Percentiles rank a stretch among this genome's conserved stretches.
These are phyloP conservation scores for Amauroascus niger DNA, from an alignment of 2,329 filamentous ascomycete species.

Conservation along the genomic window DNA sequence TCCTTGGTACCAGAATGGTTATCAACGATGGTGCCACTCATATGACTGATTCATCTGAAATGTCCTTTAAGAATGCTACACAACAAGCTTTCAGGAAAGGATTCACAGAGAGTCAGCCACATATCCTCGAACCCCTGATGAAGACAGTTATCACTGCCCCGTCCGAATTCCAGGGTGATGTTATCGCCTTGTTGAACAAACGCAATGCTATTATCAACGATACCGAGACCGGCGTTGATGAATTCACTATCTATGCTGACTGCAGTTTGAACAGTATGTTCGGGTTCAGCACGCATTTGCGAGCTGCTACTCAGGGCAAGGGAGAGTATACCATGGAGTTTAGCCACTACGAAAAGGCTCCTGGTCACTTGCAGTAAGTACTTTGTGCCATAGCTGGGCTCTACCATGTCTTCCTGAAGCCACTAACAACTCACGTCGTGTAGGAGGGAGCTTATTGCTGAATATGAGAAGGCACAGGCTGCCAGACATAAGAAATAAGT, in stretches of 20 bases:
- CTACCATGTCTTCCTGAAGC: background rate
- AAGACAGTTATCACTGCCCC: slow-evolving; percentile 95
- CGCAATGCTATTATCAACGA: slow-evolving; percentile 89
- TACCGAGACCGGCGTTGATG: slow-evolving; percentile 84
- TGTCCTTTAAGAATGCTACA: slow-evolving; percentile 87
- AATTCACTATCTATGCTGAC: slow-evolving; percentile 86
- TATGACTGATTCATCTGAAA: slow-evolving; percentile 94
- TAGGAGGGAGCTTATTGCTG: slow-evolving; percentile 56
- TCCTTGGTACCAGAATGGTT: slow-evolving; percentile 82
- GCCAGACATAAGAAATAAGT: slow-evolving; percentile 54
- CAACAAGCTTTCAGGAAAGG: slow-evolving; percentile 95
- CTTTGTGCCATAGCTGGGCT: background rate
- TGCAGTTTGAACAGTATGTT: slow-evolving; percentile 97
- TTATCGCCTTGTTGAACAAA: slow-evolving; percentile 94
- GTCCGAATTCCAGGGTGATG: slow-evolving; percentile 93
- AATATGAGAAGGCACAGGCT: slow-evolving; percentile 57
- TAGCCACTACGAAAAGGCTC: slow-evolving; percentile 82
- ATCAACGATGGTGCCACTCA: slow-evolving; percentile 95
- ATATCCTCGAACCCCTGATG: slow-evolving; percentile 92
- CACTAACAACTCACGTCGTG: slow-evolving; percentile 3
- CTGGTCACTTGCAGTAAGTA: slow-evolving; percentile 74
- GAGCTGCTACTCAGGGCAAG: slow-evolving; percentile 93
- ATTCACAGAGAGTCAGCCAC: slow-evolving; percentile 68
- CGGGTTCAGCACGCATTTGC: slow-evolving; percentile 81
- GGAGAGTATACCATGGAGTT: slow-evolving; percentile 99